Conservation (phyloP, 2,329 filamentous ascomycete genomes). For the Escovopsis sp. region DNA sequence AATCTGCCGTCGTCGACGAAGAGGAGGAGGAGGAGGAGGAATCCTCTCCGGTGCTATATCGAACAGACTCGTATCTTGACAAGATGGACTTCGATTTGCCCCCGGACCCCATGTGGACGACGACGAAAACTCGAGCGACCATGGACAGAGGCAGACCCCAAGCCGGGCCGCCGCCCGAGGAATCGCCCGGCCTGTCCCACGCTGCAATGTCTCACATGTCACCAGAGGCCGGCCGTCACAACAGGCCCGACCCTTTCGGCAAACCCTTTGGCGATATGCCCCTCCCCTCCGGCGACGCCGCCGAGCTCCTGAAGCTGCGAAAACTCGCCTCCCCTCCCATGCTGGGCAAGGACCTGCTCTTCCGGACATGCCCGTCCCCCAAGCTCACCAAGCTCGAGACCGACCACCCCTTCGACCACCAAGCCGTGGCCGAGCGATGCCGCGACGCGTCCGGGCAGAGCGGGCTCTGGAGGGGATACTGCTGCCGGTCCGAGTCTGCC, state of each 20-base stretch:
- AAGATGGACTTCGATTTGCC: constrained; percentile 25
- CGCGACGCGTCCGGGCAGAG: constrained; percentile 40
- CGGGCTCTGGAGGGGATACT: constrained; percentile 68
- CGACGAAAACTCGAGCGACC: constrained; percentile 16
- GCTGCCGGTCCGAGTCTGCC: constrained; percentile 28
- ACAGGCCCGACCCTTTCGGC: constrained; percentile 23
- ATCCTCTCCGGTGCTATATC: constrained; percentile 12
- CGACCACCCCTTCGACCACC: constrained; percentile 45
- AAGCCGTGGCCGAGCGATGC: constrained; percentile 30
- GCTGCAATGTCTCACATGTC: constrained; percentile 19
- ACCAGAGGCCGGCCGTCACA: constrained; percentile 23
- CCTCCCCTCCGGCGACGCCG: constrained; percentile 19
- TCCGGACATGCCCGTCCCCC: constrained; percentile 70
- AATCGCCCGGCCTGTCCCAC: constrained; percentile 4
- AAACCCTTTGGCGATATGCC: constrained; percentile 28
- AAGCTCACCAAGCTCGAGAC: constrained; percentile 73
- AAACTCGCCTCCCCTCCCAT: constrained; percentile 60
- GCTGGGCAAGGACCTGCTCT: constrained; percentile 67
- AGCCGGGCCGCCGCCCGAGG: constrained; percentile 7
- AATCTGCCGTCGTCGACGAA: constrained; percentile 7
- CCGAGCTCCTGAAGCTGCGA: constrained; percentile 30
- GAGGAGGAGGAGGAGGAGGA: constrained; percentile 10
- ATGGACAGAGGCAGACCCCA: constrained; percentile 14
- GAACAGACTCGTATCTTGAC: constrained; percentile 27
- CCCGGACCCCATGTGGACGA: constrained; percentile 27